A percentile compares a stretch with the other conserved stretches of the same genome.
Conservation (phyloP, 1,284 basidiomycete genomes). For the Tylopilus orsonianus region DNA sequence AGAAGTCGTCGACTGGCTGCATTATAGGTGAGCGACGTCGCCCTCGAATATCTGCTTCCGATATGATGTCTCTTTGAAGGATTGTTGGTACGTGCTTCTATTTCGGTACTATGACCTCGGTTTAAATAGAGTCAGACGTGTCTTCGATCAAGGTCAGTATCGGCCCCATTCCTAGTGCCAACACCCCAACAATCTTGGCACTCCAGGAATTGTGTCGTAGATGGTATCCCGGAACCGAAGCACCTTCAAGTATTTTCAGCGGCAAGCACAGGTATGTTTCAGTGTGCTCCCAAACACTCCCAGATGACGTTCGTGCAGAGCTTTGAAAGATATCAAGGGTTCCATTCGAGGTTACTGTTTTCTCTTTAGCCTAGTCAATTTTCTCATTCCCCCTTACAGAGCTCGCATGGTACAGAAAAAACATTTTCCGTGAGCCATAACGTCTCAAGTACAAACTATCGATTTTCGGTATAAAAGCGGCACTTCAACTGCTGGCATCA, state of each 20-base stretch:
- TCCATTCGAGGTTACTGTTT: slow-evolving; percentile 64
- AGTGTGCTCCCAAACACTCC: slow-evolving; percentile 22
- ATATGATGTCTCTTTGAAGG: slow-evolving; percentile 34
- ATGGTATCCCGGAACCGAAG: slow-evolving; percentile 56
- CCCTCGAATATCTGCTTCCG: slow-evolving; percentile 2
- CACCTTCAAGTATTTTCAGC: slow-evolving; percentile 11
- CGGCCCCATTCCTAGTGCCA: neutral
- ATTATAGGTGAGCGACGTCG: slow-evolving; percentile 60
- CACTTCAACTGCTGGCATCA: neutral
- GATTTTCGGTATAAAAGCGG: too few relatives aligned
- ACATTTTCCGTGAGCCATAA: slow-evolving; percentile 23
- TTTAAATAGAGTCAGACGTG: slow-evolving; percentile 50
- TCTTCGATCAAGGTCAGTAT: slow-evolving; percentile 71
- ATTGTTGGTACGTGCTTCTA: slow-evolving; percentile 53
- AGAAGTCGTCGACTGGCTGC: slow-evolving; percentile 68
- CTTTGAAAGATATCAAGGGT: slow-evolving; percentile 72
- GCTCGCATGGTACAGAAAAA: slow-evolving; percentile 29
- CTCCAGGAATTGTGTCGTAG: slow-evolving; percentile 68
- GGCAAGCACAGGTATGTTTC: slow-evolving; percentile 37
- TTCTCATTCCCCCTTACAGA: slow-evolving; percentile 16
- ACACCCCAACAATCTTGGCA: neutral
- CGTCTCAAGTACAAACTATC: neutral
- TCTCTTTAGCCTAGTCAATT: neutral
- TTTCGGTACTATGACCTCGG: neutral
- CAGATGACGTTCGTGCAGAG: slow-evolving; percentile 42